phyloP scores from a whole-genome alignment of 2,329 filamentous ascomycete genomes.

The Microcyclospora pomicola region DNA sequence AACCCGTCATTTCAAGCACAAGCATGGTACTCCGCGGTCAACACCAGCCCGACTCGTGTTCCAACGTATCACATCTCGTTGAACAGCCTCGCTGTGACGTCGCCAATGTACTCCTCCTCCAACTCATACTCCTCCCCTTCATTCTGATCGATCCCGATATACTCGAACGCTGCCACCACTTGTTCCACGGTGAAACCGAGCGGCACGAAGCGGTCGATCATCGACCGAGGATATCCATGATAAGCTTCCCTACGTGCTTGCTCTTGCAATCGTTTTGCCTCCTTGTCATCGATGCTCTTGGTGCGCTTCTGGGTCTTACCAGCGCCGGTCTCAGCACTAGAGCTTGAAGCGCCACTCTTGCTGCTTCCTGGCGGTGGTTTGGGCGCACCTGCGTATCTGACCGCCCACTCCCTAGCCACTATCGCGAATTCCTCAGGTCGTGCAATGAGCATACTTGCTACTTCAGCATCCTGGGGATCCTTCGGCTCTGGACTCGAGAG shows the following conservation, averaged over 20 bases:
- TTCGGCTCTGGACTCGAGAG: conserved; percentile 89
- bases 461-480: conserved; percentile 92
- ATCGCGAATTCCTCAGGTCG: conserved; percentile 66
- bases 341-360: conserved; percentile 15
- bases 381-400: conserved; percentile 67
- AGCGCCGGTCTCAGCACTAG: conserved; percentile 3
- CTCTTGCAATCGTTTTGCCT: conserved; percentile 43
- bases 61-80: conserved; percentile 42
- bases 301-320: conserved; percentile 29
- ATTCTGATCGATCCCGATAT: conserved; percentile 66
- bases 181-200: conserved; percentile 86
- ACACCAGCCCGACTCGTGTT: too few relatives aligned
- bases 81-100: conserved; percentile 73
- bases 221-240: conserved; percentile 69
- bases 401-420: conserved; percentile 81
- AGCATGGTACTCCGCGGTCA: too few relatives aligned
- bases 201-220: conserved; percentile 69
- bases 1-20: too few relatives aligned
- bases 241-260: conserved; percentile 43
- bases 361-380: conserved; percentile 38
- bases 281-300: conserved; percentile 39
- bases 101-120: conserved; percentile 82
- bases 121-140: conserved; percentile 68
- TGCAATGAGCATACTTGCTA: conserved; percentile 75
- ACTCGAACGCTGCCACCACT: conserved; percentile 75